Percentiles rank a stretch among this genome's conserved stretches.
These are phyloP conservation scores for Hericium rajendrae DNA, from an alignment of 768 basidiomycete genomes.

Conservation along the genomic window DNA sequence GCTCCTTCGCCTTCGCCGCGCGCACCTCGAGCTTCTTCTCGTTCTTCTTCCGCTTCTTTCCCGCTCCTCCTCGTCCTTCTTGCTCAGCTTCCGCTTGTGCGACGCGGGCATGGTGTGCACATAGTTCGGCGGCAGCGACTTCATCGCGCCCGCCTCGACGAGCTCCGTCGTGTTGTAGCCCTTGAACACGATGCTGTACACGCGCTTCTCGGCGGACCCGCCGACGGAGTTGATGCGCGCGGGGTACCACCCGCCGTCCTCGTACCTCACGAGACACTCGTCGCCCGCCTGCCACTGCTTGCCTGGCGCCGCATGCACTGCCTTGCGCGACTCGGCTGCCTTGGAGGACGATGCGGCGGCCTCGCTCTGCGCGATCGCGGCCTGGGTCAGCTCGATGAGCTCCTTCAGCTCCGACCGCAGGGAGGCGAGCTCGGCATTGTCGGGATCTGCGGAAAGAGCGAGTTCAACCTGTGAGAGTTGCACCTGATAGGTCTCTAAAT, in stretches of 20 bases:
- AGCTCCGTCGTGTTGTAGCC: slow-evolving; percentile 89
- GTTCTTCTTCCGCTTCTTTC: slow-evolving; percentile 92
- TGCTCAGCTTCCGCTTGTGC: slow-evolving; percentile 70
- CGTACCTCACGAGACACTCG: slow-evolving; percentile 81
- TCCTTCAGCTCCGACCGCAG: slow-evolving; percentile 72
- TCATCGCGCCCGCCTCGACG: slow-evolving; percentile 62
- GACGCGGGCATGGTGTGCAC: slow-evolving; percentile 26
- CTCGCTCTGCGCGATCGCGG: slow-evolving; percentile 59
- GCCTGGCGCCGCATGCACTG: slow-evolving; percentile 35
- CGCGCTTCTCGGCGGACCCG: slow-evolving; percentile 71
- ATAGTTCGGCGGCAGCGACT: slow-evolving; percentile 54
- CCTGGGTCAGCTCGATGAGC: slow-evolving; percentile 74
- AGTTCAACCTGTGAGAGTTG: slow-evolving; percentile 84
- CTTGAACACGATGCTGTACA: slow-evolving; percentile 86
- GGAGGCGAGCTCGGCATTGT: slow-evolving; percentile 60
- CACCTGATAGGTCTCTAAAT: slow-evolving; percentile 85
- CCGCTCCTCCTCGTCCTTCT: slow-evolving; percentile 78
- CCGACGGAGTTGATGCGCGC: slow-evolving; percentile 81
- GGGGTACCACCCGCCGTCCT: slow-evolving; percentile 82
- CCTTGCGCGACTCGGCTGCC: slow-evolving; percentile 41
- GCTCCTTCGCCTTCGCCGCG: slow-evolving; percentile 84
- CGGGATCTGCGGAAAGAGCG: slow-evolving; percentile 66
- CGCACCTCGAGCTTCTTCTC: slow-evolving; percentile 84
- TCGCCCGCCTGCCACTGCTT: slow-evolving; percentile 72
- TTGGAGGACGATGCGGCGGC: slow-evolving; percentile 50